phyloP scores from a whole-genome alignment of 164 flowering plant genomes.

The Vitis vinifera region ASM3070453v1 NC_081822.1:2996001-2996500 shows the following conservation, averaged over 20 bases:
- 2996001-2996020: not conserved
- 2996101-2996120: no score
- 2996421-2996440: constrained; percentile 89
- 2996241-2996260: not conserved
- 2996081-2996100: no score
- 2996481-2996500: constrained; percentile 55
- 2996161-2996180: no score
- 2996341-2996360: not conserved
- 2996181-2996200: no score
- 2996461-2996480: constrained; percentile 62
- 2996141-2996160: no score
- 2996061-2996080: no score
- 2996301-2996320: not conserved
- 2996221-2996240: not conserved
- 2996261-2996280: not conserved
- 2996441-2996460: constrained; percentile 85
- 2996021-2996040: not conserved
- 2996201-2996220: no score
- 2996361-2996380: constrained; percentile 59
- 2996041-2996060: not conserved
- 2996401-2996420: constrained; percentile 62
- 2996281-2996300: not conserved
- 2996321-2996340: no score
- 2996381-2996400: constrained; percentile 50
- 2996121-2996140: no score